Percentiles rank a stretch among this genome's conserved stretches.
phyloP scores from a whole-genome alignment of 495 filamentous ascomycete genomes.

The Penicillium crystallinum region DNA sequence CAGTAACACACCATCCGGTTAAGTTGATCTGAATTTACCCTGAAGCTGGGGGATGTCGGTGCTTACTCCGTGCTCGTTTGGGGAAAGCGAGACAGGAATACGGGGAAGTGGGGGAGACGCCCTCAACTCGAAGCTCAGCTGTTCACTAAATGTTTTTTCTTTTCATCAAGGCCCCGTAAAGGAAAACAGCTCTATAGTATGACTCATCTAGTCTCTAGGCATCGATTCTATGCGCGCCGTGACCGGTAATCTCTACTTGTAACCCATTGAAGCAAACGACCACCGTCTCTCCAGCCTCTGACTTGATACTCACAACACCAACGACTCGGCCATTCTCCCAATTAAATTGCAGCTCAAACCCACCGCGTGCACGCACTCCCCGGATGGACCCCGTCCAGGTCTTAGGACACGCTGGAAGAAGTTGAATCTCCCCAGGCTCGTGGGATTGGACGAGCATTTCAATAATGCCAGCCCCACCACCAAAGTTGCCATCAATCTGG shows the following conservation, averaged over 20 bases:
- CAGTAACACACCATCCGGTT: neutral
- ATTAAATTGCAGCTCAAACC: conserved; percentile 34
- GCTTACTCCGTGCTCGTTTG: conserved; percentile 11
- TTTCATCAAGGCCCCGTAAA: neutral
- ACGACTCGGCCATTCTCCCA: conserved; percentile 27
- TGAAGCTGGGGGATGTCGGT: neutral
- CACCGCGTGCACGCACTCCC: conserved; percentile 38
- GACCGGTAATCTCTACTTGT: conserved; percentile 7
- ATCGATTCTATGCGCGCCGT: conserved; percentile 7
- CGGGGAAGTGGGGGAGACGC: neutral
- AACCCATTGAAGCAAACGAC: conserved; percentile 19
- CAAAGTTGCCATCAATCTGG: conserved; percentile 54
- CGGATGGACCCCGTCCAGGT: conserved; percentile 32
- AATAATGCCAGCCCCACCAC: conserved; percentile 40
- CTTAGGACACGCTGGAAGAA: conserved; percentile 41
- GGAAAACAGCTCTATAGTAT: neutral
- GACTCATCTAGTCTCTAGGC: neutral
- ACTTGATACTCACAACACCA: conserved; percentile 16
- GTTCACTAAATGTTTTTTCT: too few species aligned
- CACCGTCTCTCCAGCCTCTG: conserved; percentile 8
- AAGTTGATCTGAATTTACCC: conserved; percentile 11
- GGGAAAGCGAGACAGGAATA: conserved; percentile 1
- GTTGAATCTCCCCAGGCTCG: conserved; percentile 34
- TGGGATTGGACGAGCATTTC: conserved; percentile 52
- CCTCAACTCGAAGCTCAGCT: too few species aligned